Evolutionary conservation across 208 protist species (phyloP).

Genomic region (Borovskyia barvae): DNA sequence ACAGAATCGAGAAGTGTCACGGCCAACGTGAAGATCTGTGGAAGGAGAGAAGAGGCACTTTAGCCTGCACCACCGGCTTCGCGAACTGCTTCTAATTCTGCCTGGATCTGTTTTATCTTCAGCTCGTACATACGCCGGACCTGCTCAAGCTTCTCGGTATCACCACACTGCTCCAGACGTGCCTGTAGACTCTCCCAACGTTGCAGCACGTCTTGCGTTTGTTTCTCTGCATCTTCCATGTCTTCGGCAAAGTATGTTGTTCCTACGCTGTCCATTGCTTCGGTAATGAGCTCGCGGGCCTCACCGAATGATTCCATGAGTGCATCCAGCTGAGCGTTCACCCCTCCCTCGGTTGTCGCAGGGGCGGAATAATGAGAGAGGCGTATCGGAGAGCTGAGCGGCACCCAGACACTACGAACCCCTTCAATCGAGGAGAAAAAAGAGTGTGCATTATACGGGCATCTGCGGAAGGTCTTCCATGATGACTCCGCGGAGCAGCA

Average conservation of each 20-base stretch:
- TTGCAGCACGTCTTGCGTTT: constrained; percentile 50
- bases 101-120: constrained; percentile 70
- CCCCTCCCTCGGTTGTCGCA: not conserved
- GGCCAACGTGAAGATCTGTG: too few species aligned
- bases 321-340: constrained; percentile 35
- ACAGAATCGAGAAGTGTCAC: too few species aligned
- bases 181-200: constrained; percentile 46
- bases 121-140: constrained; percentile 56
- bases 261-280: constrained; percentile 63
- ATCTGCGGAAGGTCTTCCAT: too few species aligned
- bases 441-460: too few species aligned
- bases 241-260: constrained; percentile 73
- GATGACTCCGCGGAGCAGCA: too few species aligned
- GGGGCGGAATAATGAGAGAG: constrained; percentile 4
- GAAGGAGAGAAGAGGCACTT: too few species aligned
- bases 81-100: constrained; percentile 48
- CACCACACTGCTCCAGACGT: constrained; percentile 22
- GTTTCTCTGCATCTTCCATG: constrained; percentile 53
- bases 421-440: too few species aligned
- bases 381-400: too few species aligned
- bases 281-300: constrained; percentile 60
- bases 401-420: too few species aligned
- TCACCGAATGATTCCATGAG: constrained; percentile 65
- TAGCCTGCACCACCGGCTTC: constrained; percentile 20
- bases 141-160: constrained; percentile 22